Base-by-base conservation (phyloP, 495 filamentous ascomycete genomes). In the Hypoxylon intermedium region DNA sequence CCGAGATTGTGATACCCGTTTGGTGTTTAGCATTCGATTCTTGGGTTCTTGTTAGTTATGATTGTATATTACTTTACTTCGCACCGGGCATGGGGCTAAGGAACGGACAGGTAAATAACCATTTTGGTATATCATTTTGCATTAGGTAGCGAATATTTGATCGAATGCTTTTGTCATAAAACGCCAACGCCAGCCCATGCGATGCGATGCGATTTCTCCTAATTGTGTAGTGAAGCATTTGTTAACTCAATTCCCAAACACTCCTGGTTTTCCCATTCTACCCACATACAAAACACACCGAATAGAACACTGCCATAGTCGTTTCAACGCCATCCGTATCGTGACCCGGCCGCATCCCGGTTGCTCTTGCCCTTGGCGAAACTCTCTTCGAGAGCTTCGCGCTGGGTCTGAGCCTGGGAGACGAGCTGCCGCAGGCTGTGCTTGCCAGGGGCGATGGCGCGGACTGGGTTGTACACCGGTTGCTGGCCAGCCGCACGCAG, bases 401-500 rank as follows among this genome's bases (percentile, higher is more conserved):
- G 86, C 76, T 97, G 91, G 48, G 74, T 87, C 63, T 82, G 86
- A 13, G 87, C 92, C 54, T 86, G 87, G 74, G 84, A 91, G 63
- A 97, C 89, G 71, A 97, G 77, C 75, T 96, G 91, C 65, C 89
- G 86, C 69, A 97, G 78, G 43, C 83, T 91, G 72, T 95, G 91
- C 75, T 96, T 96, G 30, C 63, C 92, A 1, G 91, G 86, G n/a
- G 88, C 86, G 68, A 97, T 90, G 4, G 89, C 77, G 54, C 89
- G 85, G 18, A 97, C 87, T 2, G 92, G 89, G 58, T 93, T 92
- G 67, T 93, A 90, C 53, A 85, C 84, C 16, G 81, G 78, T 41
- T 80, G 75, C 54, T 58, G 53, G 49, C 86, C 89, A 9, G 82
- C 71, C 11, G 86, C 84, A 2, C 92, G 85, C 26, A 94, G 73